These are phyloP conservation scores for Delonix regia DNA, from an alignment of 306 rosid species.

Conservation along the genomic window DNA sequence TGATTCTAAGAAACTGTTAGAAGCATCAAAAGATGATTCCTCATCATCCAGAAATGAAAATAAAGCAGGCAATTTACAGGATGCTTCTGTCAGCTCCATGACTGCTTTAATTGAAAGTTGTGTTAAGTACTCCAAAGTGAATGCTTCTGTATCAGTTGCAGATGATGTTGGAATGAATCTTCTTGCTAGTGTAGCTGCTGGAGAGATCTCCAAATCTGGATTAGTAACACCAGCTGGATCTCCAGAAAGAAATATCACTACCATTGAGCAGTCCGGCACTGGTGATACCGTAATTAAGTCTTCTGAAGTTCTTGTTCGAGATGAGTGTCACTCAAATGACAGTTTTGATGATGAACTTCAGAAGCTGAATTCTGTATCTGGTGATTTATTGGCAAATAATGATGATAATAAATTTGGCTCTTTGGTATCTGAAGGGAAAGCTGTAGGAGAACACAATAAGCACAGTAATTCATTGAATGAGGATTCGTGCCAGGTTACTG, in stretches of 20 bases:
- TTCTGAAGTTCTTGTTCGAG: constrained; percentile 36
- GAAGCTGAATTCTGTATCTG: constrained; percentile 23
- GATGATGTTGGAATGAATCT: constrained; percentile 74
- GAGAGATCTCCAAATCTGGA: constrained; percentile 57
- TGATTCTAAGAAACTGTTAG: constrained; percentile 41
- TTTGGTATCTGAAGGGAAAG: constrained; percentile 34
- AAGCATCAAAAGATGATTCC: constrained; percentile 43
- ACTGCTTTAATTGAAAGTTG: constrained; percentile 70
- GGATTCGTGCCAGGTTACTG: constrained; percentile 25
- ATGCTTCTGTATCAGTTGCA: constrained; percentile 42
- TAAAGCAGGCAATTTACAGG: constrained; percentile 52
- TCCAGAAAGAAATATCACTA: constrained; percentile 47
- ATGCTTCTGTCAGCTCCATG: constrained; percentile 61
- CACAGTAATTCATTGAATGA: constrained; percentile 29
- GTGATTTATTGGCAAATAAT: constrained; percentile 34
- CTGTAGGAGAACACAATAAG: constrained; percentile 24
- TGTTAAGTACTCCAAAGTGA: constrained; percentile 56
- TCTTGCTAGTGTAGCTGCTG: constrained; percentile 75
- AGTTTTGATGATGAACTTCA: constrained; percentile 25
- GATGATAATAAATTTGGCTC: constrained; percentile 29
- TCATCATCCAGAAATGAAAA: constrained; percentile 39
- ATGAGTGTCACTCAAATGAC: constrained; percentile 26
- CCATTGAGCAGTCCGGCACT: constrained; percentile 46
- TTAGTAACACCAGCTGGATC: constrained; percentile 52
- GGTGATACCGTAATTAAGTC: constrained; percentile 41